phyloP scores from a whole-genome alignment of 2,329 filamentous ascomycete species.

The Zymoseptoria brevis region DNA sequence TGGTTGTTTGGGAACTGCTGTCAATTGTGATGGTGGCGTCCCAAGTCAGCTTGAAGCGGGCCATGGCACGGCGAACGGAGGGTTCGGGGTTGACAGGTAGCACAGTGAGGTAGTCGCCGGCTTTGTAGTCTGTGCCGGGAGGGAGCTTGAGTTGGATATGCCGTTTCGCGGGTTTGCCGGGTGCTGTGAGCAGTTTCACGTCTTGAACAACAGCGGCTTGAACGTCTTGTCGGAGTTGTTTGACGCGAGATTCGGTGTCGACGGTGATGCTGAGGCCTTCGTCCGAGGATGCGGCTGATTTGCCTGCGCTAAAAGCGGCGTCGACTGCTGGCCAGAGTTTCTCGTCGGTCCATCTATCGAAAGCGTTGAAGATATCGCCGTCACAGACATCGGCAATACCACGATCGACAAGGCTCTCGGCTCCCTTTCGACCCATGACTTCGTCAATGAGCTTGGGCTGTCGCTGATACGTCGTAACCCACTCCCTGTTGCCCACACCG shows the following conservation, averaged over 20 bases:
- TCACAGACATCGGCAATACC: constrained; percentile 30
- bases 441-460: constrained; percentile 57
- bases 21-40: constrained; percentile 42
- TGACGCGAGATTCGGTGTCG: constrained; percentile 27
- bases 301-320: background rate
- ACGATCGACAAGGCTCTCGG: constrained; percentile 27
- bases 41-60: constrained; percentile 57
- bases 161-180: constrained; percentile 50
- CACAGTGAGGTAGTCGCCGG: constrained; percentile 39
- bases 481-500: constrained; percentile 38
- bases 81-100: constrained; percentile 55
- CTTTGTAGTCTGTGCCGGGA: constrained; percentile 50
- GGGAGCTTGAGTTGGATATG: constrained; percentile 38
- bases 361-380: constrained; percentile 34
- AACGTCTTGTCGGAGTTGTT: constrained; percentile 51
- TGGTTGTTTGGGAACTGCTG: constrained; percentile 53
- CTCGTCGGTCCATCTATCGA: constrained; percentile 30
- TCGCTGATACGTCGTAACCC: constrained; percentile 55
- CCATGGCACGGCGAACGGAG: constrained; percentile 54
- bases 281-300: background rate
- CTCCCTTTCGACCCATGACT: constrained; percentile 46
- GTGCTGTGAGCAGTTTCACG: constrained; percentile 44
- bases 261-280: constrained; percentile 2
- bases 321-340: constrained; percentile 2
- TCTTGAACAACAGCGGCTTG: constrained; percentile 51